Evolutionary conservation across 441 rosid genomes (phyloP), one percentile per base, ranked within the genome.

Genomic region (Populus hybrid): DNA sequence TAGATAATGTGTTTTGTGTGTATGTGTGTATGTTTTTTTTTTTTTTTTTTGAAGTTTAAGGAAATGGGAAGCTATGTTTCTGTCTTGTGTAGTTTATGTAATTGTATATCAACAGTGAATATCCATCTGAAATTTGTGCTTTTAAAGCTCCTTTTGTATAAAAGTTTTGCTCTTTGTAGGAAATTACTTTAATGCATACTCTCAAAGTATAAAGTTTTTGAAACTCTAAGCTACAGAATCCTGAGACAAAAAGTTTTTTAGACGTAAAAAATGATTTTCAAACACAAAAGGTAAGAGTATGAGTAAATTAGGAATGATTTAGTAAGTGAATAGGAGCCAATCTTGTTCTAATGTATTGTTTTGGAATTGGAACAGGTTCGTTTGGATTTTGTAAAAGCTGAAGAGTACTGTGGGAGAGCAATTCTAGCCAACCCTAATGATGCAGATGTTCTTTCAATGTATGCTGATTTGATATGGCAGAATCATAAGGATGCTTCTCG

Each of bases 331-430:
- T 35, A 21, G 23, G 28, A 70, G 70, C 26, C 30, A 30, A 40
- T 71, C 20, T 71, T 40, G 40, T 46, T 78, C 67, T 79, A 67
- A 79, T 74, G 63, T 10, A 1, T 53, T 73, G 23, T 57, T 57
- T 23, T 2, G 61, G 79, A 69, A 77, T 34, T 75, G 81, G 20
- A 80, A 71, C 84, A 95, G 99, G 87, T 91, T 73, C 86, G 87
- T 5, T 86, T 84, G 69, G 94, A 95, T 82, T 83, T 80, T 61
- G 66, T 34, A 61, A 91, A 86, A 85, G 97, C 99, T 5, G 98
- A 95, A 77, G 93, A 92, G 81, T 95, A 89, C 67, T 93, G 91
- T 50, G 92, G 85, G 16, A 89, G 95, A 83, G 98, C 99, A 34
- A 89, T 95, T 72, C 70, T 92, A 72, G 82, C 72, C 59, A 89